A percentile compares a stretch with the other conserved stretches of the same genome.
These are phyloP conservation scores for Neopestalotiopsis clavispora DNA, from an alignment of 2,329 filamentous ascomycete species.

Conservation along the genomic window DNA sequence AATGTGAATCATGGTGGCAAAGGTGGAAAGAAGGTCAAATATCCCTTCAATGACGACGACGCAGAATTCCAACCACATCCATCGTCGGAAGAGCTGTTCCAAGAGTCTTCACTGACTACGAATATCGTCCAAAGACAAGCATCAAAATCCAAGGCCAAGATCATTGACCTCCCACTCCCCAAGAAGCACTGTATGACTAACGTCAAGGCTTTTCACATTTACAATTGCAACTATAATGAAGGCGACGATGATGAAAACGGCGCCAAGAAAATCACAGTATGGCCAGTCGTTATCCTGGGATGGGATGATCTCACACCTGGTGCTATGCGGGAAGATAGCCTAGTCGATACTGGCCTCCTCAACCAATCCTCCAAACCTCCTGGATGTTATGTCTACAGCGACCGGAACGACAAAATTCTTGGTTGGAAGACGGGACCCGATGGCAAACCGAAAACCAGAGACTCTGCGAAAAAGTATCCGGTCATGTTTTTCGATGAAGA, in stretches of 20 bases:
- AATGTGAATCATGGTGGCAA: background rate
- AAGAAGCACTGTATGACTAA: slow-evolving; percentile 23
- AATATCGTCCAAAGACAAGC: slow-evolving; percentile 21
- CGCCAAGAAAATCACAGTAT: slow-evolving; percentile 24
- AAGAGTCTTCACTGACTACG: background rate
- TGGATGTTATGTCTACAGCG: slow-evolving; percentile 39
- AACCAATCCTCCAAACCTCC: slow-evolving; percentile 27
- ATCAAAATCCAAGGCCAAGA: background rate
- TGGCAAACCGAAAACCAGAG: slow-evolving; percentile 32
- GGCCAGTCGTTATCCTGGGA: slow-evolving; percentile 43
- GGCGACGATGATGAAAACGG: slow-evolving; percentile 20
- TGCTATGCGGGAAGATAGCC: slow-evolving; percentile 31
- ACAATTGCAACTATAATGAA: slow-evolving; percentile 36
- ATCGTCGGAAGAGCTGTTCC: slow-evolving; percentile 18
- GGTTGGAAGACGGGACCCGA: slow-evolving; percentile 42
- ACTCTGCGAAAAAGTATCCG: slow-evolving; percentile 41
- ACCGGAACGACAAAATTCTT: slow-evolving; percentile 31
- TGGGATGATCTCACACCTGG: slow-evolving; percentile 36
- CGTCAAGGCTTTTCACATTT: slow-evolving; percentile 39
- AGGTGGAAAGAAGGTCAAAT: slow-evolving; percentile 7
- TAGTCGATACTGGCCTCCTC: slow-evolving; percentile 37
- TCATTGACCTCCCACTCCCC: background rate
- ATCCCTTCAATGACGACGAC: background rate
- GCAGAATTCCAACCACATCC: background rate
- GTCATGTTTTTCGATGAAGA: slow-evolving; percentile 43